Percentiles rank a stretch among this genome's conserved stretches.
Evolutionary conservation across 345 rosid species (phyloP).

Genomic region (Salix exigua): DNA sequence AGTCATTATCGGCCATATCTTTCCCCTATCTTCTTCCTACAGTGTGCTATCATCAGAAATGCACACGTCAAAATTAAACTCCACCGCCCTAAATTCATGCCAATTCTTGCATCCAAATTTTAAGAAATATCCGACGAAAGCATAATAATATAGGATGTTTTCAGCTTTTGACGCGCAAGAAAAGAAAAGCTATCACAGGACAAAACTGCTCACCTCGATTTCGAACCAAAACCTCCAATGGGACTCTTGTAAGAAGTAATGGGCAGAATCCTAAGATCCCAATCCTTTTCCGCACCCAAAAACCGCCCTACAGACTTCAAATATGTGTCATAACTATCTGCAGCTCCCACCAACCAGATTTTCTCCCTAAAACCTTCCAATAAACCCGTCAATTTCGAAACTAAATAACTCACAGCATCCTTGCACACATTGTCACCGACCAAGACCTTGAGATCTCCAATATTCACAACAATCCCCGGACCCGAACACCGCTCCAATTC

Average conservation of each 20-base stretch:
- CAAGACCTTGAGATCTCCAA: conserved; percentile 50
- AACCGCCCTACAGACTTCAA: conserved; percentile 39
- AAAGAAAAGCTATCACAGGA: not conserved
- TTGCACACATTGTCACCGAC: conserved; percentile 19
- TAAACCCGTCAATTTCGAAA: conserved; percentile 39
- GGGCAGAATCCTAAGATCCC: conserved; percentile 66
- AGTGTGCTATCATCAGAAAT: not conserved
- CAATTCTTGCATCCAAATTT: not conserved
- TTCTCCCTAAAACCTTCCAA: conserved; percentile 36
- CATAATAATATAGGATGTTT: not conserved
- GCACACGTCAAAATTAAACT: not conserved
- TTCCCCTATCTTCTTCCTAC: not conserved
- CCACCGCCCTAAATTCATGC: not conserved
- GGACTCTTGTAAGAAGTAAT: conserved; percentile 41
- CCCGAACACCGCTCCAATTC: conserved; percentile 21
- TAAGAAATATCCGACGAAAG: not conserved
- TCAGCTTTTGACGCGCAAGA: not conserved
- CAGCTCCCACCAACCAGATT: conserved; percentile 54
- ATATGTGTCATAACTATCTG: conserved; percentile 45
- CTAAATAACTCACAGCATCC: conserved; percentile 29
- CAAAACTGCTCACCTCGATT: conserved; percentile 43
- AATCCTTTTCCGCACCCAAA: conserved; percentile 48
- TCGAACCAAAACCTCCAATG: conserved; percentile 34
- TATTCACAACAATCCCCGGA: conserved; percentile 41
- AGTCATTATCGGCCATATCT: not conserved